Percentiles rank a stretch among this genome's conserved stretches.
These are phyloP conservation scores for Kazachstania sp. DNA, from an alignment of 1,139 yeast species.

Conservation along the genomic window DNA sequence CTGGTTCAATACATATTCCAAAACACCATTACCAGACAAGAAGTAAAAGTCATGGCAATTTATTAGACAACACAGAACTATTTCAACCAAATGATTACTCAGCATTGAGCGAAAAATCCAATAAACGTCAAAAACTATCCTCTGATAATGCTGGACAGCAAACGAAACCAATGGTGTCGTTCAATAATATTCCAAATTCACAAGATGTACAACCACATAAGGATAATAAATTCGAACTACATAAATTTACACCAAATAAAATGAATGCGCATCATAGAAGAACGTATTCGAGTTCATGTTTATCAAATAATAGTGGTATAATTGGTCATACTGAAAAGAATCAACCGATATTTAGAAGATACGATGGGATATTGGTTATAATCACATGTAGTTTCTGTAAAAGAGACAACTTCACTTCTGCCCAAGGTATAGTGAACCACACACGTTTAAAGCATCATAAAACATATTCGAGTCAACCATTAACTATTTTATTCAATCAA, in stretches of 20 bases:
- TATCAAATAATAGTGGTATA: constrained; percentile 30
- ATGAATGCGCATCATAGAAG: constrained; percentile 31
- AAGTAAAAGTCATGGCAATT: constrained; percentile 26
- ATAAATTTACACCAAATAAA: constrained; percentile 14
- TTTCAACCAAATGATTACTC: constrained; percentile 5
- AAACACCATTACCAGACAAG: constrained; percentile 27
- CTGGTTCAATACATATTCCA: not conserved
- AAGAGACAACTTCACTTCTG: constrained; percentile 63
- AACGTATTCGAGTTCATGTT: constrained; percentile 31
- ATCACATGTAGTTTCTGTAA: constrained; percentile 62
- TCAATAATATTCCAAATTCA: not conserved
- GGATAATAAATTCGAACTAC: constrained; percentile 4
- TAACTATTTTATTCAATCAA: constrained; percentile 68
- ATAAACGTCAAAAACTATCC: not conserved
- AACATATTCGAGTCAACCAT: constrained; percentile 65
- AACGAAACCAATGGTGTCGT: not conserved
- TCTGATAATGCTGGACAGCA: not conserved
- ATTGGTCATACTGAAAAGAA: constrained; percentile 31
- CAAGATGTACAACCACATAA: not conserved
- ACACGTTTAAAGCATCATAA: constrained; percentile 66
- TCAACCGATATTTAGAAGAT: constrained; percentile 55
- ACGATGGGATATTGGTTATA: constrained; percentile 64
- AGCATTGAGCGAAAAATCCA: not conserved
- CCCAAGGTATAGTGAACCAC: constrained; percentile 75
- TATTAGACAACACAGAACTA: constrained; percentile 17